Percentiles rank a stretch among this genome's conserved stretches.
Conservation (phyloP, 495 filamentous ascomycete genomes). For the Margaritispora aquatica region DNA sequence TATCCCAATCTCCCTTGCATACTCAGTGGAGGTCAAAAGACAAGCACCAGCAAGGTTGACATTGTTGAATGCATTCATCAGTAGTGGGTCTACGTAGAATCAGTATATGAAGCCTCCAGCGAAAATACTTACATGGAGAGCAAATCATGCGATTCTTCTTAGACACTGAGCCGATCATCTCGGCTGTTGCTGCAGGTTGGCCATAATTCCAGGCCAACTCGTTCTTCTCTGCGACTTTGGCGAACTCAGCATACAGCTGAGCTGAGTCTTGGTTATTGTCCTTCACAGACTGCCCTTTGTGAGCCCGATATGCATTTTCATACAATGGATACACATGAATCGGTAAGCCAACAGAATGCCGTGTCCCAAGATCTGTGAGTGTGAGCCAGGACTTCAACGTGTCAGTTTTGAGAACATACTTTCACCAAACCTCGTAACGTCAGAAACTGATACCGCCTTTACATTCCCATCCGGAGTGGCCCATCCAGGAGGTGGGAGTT, state of each 20-base stretch:
- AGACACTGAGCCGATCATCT: constrained; percentile 36
- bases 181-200: constrained; percentile 26
- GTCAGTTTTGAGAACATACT: constrained; percentile 26
- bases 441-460: constrained; percentile 30
- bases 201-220: constrained; percentile 43
- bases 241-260: constrained; percentile 43
- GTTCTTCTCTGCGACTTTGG: constrained; percentile 36
- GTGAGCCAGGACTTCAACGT: not conserved
- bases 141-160: constrained; percentile 51
- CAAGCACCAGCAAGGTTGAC: constrained; percentile 49
- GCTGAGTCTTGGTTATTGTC: constrained; percentile 44
- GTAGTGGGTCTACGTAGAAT: constrained; percentile 41
- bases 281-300: constrained; percentile 37
- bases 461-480: constrained; percentile 30
- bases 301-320: constrained; percentile 45
- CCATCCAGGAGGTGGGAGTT: constrained; percentile 44
- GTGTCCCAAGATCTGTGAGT: constrained; percentile 33
- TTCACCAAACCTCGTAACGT: constrained; percentile 24
- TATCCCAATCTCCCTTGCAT: constrained; percentile 42
- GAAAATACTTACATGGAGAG: constrained; percentile 35
- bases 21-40: constrained; percentile 42
- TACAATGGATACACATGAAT: constrained; percentile 51
- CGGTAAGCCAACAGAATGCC: constrained; percentile 41
- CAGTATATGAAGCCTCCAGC: not conserved
- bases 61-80: constrained; percentile 58